Conservation (phyloP, 352 stramenopile species). For the Phytophthora hybrid region DNA sequence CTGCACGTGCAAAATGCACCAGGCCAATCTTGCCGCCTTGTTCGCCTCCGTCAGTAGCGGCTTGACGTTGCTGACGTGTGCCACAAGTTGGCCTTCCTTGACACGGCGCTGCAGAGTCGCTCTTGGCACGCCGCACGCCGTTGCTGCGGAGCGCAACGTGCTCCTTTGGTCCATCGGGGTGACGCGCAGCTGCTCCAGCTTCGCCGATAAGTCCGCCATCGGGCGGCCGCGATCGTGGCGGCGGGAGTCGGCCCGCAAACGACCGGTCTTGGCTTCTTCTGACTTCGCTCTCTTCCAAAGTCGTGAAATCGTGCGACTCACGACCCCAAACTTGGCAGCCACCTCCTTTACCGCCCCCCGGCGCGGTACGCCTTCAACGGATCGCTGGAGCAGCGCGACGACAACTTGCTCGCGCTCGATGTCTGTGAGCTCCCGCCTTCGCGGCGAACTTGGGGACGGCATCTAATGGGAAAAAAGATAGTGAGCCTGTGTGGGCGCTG, state of each 20-base stretch:
- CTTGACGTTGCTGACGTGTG: too few species aligned
- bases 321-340: conserved; percentile 5
- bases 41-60: too few species aligned
- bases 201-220: conserved; percentile 11
- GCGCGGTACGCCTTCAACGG: conserved; percentile 2
- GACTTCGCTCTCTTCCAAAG: conserved; percentile 8
- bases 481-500: background rate
- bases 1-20: conserved; percentile 7
- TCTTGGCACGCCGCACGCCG: too few species aligned
- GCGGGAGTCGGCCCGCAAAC: background rate
- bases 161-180: too few species aligned
- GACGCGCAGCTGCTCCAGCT: too few species aligned
- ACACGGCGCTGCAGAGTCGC: too few species aligned
- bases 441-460: background rate
- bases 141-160: too few species aligned
- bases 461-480: background rate
- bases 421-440: conserved; percentile 1
- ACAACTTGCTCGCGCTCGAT: conserved; percentile 10
- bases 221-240: conserved; percentile 2
- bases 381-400: background rate
- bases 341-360: conserved; percentile 2
- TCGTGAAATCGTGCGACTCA: background rate
- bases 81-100: too few species aligned
- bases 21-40: too few species aligned
- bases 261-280: conserved; percentile 6